These are phyloP conservation scores for Rosa hybrid DNA, from an alignment of 331 rosid species.

Conservation along the genomic window DNA sequence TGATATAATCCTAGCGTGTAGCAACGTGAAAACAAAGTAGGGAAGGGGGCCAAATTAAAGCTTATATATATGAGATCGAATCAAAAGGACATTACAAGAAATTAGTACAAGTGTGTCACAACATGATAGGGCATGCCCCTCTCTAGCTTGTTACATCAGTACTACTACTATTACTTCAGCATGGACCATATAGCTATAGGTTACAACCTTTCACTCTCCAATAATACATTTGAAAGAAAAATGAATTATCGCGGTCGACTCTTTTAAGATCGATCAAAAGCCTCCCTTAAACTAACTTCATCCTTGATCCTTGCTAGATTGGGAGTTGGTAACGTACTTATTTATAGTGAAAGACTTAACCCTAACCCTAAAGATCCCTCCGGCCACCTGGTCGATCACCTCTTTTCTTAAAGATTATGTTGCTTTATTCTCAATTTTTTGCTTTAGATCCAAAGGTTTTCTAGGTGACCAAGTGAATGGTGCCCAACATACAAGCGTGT, in stretches of 20 bases:
- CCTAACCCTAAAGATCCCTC: not conserved
- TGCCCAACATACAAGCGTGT: not conserved
- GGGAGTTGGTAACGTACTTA: no score
- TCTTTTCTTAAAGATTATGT: no score
- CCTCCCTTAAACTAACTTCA: not conserved
- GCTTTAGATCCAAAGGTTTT: not conserved
- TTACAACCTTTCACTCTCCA: not conserved
- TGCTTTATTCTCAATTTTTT: not conserved
- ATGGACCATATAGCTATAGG: conserved; percentile 4
- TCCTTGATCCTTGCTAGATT: not conserved
- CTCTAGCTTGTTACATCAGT: conserved; percentile 25
- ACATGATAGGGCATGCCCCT: conserved; percentile 27
- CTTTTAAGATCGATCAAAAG: not conserved
- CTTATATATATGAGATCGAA: conserved; percentile 16
- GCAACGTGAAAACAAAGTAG: conserved; percentile 24
- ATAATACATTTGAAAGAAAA: conserved; percentile 3
- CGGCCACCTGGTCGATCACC: not conserved
- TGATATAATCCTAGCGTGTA: not conserved
- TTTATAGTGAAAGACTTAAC: not conserved
- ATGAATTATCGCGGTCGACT: not conserved
- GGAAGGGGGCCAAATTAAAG: conserved; percentile 23
- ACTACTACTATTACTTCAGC: not conserved
- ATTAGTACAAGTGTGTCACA: conserved; percentile 31
- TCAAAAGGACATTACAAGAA: conserved; percentile 40
- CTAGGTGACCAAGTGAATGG: not conserved